Conservation (phyloP, 768 basidiomycete genomes). For the Kwoniella sp. region DNA sequence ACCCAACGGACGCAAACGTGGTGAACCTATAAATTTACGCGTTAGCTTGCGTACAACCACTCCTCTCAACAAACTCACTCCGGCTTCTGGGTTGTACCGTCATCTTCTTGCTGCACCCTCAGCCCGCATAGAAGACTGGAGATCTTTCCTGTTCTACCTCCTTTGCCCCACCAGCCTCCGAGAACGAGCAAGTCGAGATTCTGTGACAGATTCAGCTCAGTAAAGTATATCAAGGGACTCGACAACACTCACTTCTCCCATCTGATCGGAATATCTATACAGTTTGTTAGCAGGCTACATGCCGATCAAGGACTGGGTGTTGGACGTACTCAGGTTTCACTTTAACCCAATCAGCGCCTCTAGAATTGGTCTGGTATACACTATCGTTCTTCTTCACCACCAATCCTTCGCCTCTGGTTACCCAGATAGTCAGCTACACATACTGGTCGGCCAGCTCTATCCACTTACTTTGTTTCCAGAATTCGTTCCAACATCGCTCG, state of each 20-base stretch:
- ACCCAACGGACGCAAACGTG: slow-evolving; percentile 85
- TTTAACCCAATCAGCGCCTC: slow-evolving; percentile 93
- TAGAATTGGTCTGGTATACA: slow-evolving; percentile 79
- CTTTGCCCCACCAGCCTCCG: slow-evolving; percentile 83
- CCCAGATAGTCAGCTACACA: neutral
- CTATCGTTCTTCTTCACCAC: slow-evolving; percentile 84
- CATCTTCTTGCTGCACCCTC: slow-evolving; percentile 68
- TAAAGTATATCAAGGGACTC: neutral
- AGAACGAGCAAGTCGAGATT: slow-evolving; percentile 90
- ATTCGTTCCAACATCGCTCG: slow-evolving; percentile 76
- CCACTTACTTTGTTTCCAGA: slow-evolving; percentile 65
- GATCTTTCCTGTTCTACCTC: slow-evolving; percentile 82
- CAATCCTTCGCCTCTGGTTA: slow-evolving; percentile 79
- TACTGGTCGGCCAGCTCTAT: neutral
- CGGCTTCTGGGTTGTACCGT: slow-evolving; percentile 64
- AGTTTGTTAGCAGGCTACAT: neutral
- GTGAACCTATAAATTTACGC: slow-evolving; percentile 65
- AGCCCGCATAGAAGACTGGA: slow-evolving; percentile 89
- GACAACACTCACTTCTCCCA: slow-evolving; percentile 44
- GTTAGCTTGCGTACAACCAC: neutral
- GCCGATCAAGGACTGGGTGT: neutral
- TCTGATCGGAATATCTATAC: slow-evolving; percentile 53
- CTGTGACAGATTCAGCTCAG: slow-evolving; percentile 64
- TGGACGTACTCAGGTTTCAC: slow-evolving; percentile 59
- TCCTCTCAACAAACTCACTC: slow-evolving; percentile 58